A percentile compares a stretch with the other conserved stretches of the same genome.
Evolutionary conservation across 164 flowering plant genomes (phyloP).

Genomic region (Annona squamosa): DNA sequence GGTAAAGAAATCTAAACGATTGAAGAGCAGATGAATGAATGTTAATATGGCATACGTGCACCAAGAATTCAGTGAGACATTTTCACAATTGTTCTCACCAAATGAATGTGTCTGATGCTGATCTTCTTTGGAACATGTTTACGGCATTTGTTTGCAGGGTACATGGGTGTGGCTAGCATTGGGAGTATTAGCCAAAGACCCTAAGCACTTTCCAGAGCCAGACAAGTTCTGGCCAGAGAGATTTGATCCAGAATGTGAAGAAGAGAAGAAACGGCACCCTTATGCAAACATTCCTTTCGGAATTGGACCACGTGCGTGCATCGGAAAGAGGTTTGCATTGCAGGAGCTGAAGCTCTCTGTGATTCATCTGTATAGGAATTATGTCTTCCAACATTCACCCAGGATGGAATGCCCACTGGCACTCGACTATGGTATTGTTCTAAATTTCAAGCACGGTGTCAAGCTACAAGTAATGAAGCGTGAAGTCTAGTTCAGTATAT

Average conservation of each 20-base stretch:
- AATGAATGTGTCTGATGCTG: background rate
- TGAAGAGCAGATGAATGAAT: too few species aligned
- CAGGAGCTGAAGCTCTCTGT: constrained; percentile 80
- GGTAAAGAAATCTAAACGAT: constrained; percentile 30
- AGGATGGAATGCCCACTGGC: constrained; percentile 76
- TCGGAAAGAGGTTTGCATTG: constrained; percentile 74
- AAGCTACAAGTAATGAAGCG: constrained; percentile 58
- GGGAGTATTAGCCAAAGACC: constrained; percentile 88
- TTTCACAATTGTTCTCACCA: background rate
- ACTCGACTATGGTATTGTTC: constrained; percentile 71
- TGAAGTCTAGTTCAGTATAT: background rate
- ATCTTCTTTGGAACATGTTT: background rate
- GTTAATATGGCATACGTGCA: too few species aligned
- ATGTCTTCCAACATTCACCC: constrained; percentile 61
- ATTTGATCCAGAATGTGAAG: constrained; percentile 70
- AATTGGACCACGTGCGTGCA: constrained; percentile 79
- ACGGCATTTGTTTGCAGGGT: constrained; percentile 68
- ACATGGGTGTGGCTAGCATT: constrained; percentile 97
- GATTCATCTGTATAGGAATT: constrained; percentile 68
- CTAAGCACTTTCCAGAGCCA: constrained; percentile 84
- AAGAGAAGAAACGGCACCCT: constrained; percentile 79
- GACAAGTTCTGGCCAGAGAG: constrained; percentile 84
- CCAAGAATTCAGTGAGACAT: too few species aligned
- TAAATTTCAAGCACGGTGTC: constrained; percentile 84
- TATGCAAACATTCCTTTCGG: constrained; percentile 94